Conservation (phyloP, 2,329 filamentous ascomycete genomes). For the Aspergillus sp. region DNA sequence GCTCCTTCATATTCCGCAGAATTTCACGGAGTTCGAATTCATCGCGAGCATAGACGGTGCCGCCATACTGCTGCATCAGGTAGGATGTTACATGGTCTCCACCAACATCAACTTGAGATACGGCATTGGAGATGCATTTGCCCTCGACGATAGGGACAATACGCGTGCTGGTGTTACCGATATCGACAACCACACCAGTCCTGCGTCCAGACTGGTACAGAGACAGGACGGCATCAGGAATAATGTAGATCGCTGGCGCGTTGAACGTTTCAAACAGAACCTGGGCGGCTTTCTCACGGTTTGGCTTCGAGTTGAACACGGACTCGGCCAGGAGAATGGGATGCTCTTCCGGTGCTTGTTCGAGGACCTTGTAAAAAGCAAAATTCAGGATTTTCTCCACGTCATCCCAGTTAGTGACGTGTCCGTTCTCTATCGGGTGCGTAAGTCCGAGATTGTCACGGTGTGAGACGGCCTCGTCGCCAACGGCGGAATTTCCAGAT, state of each 20-base stretch:
- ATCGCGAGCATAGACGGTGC: conserved; percentile 99
- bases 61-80: conserved; percentile 99
- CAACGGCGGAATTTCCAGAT: conserved; percentile 99
- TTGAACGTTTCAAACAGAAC: conserved; percentile 99
- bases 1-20: conserved; percentile 99
- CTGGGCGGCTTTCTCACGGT: conserved; percentile 99
- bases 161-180: conserved; percentile 99
- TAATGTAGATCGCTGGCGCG: conserved; percentile 99
- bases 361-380: conserved; percentile 99
- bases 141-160: conserved; percentile 99
- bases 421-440: conserved; percentile 99
- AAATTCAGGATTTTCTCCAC: conserved; percentile 99
- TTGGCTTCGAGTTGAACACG: conserved; percentile 99
- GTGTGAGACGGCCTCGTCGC: conserved; percentile 99
- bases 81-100: conserved; percentile 99
- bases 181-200: conserved; percentile 99
- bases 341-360: conserved; percentile 99
- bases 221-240: conserved; percentile 97
- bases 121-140: conserved; percentile 99
- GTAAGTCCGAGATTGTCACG: conserved; percentile 99
- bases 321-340: conserved; percentile 98
- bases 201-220: conserved; percentile 99
- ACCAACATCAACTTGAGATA: conserved; percentile 99
- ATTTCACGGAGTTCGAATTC: conserved; percentile 99
- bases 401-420: conserved; percentile 99